These are phyloP conservation scores for Pyrenochaeta sp. DNA, from an alignment of 2,329 filamentous ascomycete genomes.

Conservation along the genomic window DNA sequence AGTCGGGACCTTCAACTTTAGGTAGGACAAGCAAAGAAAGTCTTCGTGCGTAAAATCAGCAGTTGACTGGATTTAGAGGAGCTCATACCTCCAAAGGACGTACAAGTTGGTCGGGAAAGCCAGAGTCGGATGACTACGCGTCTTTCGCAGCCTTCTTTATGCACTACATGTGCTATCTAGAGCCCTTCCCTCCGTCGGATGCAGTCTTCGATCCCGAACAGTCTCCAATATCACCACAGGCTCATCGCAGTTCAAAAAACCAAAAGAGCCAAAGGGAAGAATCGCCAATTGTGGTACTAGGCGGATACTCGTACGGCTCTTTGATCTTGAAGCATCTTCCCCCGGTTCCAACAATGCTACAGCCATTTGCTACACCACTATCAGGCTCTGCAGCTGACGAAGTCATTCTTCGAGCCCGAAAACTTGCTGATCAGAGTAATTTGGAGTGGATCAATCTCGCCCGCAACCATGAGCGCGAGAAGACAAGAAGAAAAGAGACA, in stretches of 20 bases:
- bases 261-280: constrained; percentile 3
- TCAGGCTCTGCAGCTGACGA: constrained; percentile 69
- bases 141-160: constrained; percentile 82
- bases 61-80: constrained; percentile 70
- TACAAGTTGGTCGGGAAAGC: constrained; percentile 86
- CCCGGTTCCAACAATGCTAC: constrained; percentile 62
- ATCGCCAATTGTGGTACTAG: constrained; percentile 63
- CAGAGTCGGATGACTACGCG: constrained; percentile 82
- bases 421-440: constrained; percentile 70
- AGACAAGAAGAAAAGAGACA: constrained; percentile 33
- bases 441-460: constrained; percentile 48
- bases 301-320: constrained; percentile 91
- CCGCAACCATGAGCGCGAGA: constrained; percentile 27
- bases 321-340: constrained; percentile 80
- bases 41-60: too few relatives aligned
- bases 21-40: too few relatives aligned
- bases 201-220: constrained; percentile 23
- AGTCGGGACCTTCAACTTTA: constrained; percentile 90
- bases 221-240: constrained; percentile 12
- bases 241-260: not conserved
- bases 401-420: constrained; percentile 73
- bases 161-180: constrained; percentile 71
- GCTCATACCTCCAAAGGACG: constrained; percentile 75
- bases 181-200: constrained; percentile 25
- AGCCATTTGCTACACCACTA: constrained; percentile 62